Percentiles rank a stretch among this genome's conserved stretches.
Evolutionary conservation across 2,329 filamentous ascomycete species (phyloP).

Genomic region (Xylaria sp.): DNA sequence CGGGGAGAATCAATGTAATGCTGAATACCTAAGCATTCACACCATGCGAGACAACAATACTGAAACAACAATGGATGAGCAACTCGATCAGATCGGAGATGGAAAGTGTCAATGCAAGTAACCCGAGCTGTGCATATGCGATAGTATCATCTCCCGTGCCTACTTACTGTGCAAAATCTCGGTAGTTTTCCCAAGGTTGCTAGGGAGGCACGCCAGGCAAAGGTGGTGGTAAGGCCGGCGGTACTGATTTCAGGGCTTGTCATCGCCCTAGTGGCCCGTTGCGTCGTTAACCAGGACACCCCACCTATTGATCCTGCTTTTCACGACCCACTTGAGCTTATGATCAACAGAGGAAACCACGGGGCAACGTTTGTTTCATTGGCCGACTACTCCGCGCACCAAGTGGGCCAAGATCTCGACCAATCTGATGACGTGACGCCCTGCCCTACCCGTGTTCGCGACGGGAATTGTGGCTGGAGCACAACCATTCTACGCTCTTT

Average conservation of each 20-base stretch:
- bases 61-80: constrained; percentile 23
- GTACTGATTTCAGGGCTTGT: not conserved
- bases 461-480: constrained; percentile 29
- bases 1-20: not conserved
- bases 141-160: not conserved
- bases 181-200: too few relatives aligned
- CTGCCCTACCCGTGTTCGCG: constrained; percentile 37
- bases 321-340: constrained; percentile 44
- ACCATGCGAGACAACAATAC: constrained; percentile 16
- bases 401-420: constrained; percentile 32
- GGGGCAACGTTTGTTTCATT: constrained; percentile 64
- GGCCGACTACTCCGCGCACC: constrained; percentile 45
- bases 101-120: constrained; percentile 2
- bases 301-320: constrained; percentile 44
- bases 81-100: constrained; percentile 1
- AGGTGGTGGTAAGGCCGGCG: not conserved
- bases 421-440: constrained; percentile 49
- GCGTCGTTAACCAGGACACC: constrained; percentile 26
- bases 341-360: constrained; percentile 66
- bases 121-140: not conserved
- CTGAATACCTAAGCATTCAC: not conserved
- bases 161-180: not conserved
- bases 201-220: not conserved
- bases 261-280: constrained; percentile 22
- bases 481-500: constrained; percentile 15